phyloP scores from a whole-genome alignment of 2,329 filamentous ascomycete species.

The Fusarium keratoplasticum region DNA sequence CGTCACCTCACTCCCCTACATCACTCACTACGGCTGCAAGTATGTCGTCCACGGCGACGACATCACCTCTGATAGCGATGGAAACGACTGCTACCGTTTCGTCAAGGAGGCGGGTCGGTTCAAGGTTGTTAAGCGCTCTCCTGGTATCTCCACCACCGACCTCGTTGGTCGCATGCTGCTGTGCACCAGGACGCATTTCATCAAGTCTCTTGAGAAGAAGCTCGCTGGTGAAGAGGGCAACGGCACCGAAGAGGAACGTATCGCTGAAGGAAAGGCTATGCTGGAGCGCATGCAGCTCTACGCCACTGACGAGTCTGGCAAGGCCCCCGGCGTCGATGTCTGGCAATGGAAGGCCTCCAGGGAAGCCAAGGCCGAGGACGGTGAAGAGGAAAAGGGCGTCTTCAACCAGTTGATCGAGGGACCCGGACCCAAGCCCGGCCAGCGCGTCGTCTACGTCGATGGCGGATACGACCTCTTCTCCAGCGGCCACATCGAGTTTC shows the following conservation, averaged over 20 bases:
- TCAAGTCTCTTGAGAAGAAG: constrained; percentile 78
- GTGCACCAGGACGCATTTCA: constrained; percentile 94
- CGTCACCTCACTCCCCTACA: constrained; percentile 93
- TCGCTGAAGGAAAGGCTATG: constrained; percentile 74
- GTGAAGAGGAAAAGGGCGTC: constrained; percentile 69
- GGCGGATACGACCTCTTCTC: constrained; percentile 98
- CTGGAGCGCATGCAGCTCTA: constrained; percentile 83
- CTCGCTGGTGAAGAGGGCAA: constrained; percentile 79
- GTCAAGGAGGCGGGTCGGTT: constrained; percentile 95
- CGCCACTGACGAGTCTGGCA: constrained; percentile 86
- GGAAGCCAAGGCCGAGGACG: constrained; percentile 57
- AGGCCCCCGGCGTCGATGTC: constrained; percentile 82
- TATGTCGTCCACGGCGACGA: constrained; percentile 98
- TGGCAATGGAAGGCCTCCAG: constrained; percentile 81
- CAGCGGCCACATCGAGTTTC: constrained; percentile 95
- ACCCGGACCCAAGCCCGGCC: constrained; percentile 77
- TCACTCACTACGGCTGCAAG: constrained; percentile 92
- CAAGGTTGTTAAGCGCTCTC: constrained; percentile 96
- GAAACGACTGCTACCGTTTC: constrained; percentile 97
- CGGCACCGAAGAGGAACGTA: constrained; percentile 75
- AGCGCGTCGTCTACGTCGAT: constrained; percentile 93
- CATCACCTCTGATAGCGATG: constrained; percentile 92
- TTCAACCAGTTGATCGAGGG: constrained; percentile 79
- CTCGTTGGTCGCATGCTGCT: constrained; percentile 98
- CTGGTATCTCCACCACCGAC: constrained; percentile 96